Percentiles rank a stretch among this genome's conserved stretches.
Conservation (phyloP, 1,139 yeast genomes). For the Entelexis paramagnoliae region DNA sequence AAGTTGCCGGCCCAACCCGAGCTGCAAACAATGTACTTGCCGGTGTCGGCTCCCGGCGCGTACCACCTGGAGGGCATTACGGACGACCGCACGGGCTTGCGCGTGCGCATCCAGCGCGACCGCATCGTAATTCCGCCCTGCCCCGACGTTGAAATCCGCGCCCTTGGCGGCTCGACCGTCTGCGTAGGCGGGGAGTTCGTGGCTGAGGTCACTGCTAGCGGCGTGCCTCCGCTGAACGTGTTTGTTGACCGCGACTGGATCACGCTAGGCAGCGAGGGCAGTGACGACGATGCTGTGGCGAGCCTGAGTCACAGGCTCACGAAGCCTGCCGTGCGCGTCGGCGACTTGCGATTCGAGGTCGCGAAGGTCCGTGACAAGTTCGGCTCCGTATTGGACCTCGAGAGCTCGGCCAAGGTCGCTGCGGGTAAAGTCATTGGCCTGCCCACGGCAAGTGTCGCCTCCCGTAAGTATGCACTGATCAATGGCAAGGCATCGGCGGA, state of each 20-base stretch:
- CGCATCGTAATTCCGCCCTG: slow-evolving; percentile 63
- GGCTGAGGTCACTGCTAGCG: slow-evolving; percentile 15
- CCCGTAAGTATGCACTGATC: neutral
- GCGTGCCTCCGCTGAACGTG: slow-evolving; percentile 21
- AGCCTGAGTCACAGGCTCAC: neutral
- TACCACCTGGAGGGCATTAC: slow-evolving; percentile 57
- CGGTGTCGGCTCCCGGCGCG: slow-evolving; percentile 58
- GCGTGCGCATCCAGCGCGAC: slow-evolving; percentile 53
- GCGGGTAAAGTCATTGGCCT: slow-evolving; percentile 1
- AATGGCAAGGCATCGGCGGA: slow-evolving; percentile 7
- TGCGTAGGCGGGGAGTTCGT: slow-evolving; percentile 14
- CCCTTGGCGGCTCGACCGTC: slow-evolving; percentile 1
- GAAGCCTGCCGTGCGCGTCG: neutral
- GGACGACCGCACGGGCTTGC: slow-evolving; percentile 50
- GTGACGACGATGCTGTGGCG: slow-evolving; percentile 7
- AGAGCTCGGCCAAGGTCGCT: neutral
- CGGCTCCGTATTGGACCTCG: slow-evolving; percentile 12
- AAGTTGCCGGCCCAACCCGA: slow-evolving; percentile 35
- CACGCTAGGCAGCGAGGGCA: slow-evolving; percentile 11
- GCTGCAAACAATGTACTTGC: slow-evolving; percentile 32
- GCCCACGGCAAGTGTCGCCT: neutral
- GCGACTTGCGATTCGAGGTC: slow-evolving; percentile 1
- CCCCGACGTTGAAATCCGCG: slow-evolving; percentile 50
- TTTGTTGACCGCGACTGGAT: slow-evolving; percentile 11
- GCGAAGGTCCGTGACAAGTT: slow-evolving; percentile 9